Evolutionary conservation across 805 yeast species (phyloP).

Genomic region (Ogataea siamensis): DNA sequence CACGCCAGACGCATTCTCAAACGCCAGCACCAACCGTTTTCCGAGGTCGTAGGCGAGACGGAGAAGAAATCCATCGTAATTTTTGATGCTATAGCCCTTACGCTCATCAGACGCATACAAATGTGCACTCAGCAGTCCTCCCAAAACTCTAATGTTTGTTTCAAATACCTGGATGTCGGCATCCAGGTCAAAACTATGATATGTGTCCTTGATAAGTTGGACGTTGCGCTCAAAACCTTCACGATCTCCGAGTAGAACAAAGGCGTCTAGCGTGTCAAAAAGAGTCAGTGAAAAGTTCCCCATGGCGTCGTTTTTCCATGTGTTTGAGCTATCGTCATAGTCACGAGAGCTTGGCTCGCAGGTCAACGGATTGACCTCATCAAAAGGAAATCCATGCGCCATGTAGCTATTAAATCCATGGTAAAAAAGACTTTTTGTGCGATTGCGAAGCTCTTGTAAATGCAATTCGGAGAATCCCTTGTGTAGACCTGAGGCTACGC

Average conservation of each 20-base stretch:
- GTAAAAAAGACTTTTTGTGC: slow-evolving; percentile 57
- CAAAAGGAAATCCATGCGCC: slow-evolving; percentile 71
- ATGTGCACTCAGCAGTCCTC: slow-evolving; percentile 80
- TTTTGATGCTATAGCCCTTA: slow-evolving; percentile 39
- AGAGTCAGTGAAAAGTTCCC: slow-evolving; percentile 82
- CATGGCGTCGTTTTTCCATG: slow-evolving; percentile 72
- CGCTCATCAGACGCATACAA: slow-evolving; percentile 56
- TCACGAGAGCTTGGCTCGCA: slow-evolving; percentile 73
- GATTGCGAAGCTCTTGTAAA: slow-evolving; percentile 31
- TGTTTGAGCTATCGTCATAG: slow-evolving; percentile 47
- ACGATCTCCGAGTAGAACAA: slow-evolving; percentile 68
- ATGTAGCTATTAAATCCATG: slow-evolving; percentile 77
- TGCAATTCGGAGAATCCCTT: slow-evolving; percentile 3
- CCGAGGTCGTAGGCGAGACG: slow-evolving; percentile 75
- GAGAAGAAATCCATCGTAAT: slow-evolving; percentile 72
- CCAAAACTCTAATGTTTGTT: slow-evolving; percentile 75
- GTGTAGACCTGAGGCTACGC: slow-evolving; percentile 1
- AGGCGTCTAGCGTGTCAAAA: slow-evolving; percentile 76
- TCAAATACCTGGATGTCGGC: slow-evolving; percentile 87
- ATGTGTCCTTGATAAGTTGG: slow-evolving; percentile 35
- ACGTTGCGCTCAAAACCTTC: slow-evolving; percentile 50
- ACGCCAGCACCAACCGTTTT: slow-evolving; percentile 65
- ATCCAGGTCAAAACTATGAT: slow-evolving; percentile 54
- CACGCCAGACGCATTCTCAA: slow-evolving; percentile 57
- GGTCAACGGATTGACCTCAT: slow-evolving; percentile 72